A percentile compares a stretch with the other conserved stretches of the same genome.
phyloP scores from a whole-genome alignment of 1,284 basidiomycete species.

The Malassezia sp. region DNA sequence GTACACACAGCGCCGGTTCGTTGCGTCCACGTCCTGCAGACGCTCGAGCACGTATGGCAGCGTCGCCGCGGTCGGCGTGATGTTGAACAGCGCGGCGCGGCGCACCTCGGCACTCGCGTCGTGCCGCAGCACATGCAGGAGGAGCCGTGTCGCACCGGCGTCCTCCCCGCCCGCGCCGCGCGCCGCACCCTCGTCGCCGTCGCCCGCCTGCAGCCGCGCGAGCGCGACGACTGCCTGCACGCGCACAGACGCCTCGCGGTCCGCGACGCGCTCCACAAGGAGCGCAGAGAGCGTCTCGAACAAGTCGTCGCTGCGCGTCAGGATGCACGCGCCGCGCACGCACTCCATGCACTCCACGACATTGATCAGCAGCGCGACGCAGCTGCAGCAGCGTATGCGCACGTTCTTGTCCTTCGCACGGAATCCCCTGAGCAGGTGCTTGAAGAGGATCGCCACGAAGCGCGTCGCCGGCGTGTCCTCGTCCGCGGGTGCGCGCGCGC shows the following conservation, averaged over 20 bases:
- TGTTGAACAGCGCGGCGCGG: conserved; percentile 68
- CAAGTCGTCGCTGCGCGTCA: conserved; percentile 60
- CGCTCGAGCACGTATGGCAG: conserved; percentile 64
- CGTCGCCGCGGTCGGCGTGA: conserved; percentile 56
- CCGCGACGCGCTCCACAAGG: conserved; percentile 65
- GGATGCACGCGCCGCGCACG: conserved; percentile 1
- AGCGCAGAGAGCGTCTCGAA: conserved; percentile 60
- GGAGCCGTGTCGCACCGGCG: conserved; percentile 56
- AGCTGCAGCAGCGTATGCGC: conserved; percentile 67
- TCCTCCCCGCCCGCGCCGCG: too few relatives aligned
- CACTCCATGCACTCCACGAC: conserved; percentile 21
- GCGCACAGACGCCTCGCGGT: conserved; percentile 74
- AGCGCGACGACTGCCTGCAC: conserved; percentile 75
- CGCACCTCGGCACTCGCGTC: conserved; percentile 66
- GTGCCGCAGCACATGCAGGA: conserved; percentile 62
- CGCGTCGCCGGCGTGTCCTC: conserved; percentile 62
- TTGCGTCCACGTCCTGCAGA: conserved; percentile 71
- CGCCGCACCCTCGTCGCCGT: too few relatives aligned
- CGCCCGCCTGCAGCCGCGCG: conserved; percentile 64
- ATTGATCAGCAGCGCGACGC: conserved; percentile 50
- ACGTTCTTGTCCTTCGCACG: conserved; percentile 79
- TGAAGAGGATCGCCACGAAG: conserved; percentile 60
- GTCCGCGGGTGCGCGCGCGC: conserved; percentile 54
- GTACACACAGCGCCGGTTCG: conserved; percentile 72
- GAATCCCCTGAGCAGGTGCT: conserved; percentile 71